These are phyloP conservation scores for Udeniomyces megalosporus DNA, from an alignment of 768 basidiomycete genomes.

Conservation along the genomic window DNA sequence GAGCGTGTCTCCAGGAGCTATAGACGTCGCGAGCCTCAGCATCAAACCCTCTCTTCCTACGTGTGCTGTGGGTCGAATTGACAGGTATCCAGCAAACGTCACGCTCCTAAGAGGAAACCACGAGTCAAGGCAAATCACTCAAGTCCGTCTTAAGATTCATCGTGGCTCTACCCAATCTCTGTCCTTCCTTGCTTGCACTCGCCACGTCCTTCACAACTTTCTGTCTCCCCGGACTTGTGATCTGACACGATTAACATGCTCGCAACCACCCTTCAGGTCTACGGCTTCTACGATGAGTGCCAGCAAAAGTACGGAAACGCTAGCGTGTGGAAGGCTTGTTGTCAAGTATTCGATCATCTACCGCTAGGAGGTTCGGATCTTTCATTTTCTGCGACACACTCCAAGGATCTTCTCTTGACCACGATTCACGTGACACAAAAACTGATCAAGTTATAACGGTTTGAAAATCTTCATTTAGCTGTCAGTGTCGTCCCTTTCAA, in stretches of 20 bases:
- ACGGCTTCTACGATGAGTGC: conserved; percentile 98
- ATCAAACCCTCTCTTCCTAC: too few relatives aligned
- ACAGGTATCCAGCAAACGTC: conserved; percentile 86
- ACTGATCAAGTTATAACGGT: too few relatives aligned
- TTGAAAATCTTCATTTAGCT: not conserved
- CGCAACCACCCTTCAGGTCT: conserved; percentile 26
- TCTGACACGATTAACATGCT: not conserved
- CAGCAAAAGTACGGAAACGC: conserved; percentile 95
- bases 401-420: too few relatives aligned
- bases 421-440: too few relatives aligned
- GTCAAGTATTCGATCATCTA: conserved; percentile 86
- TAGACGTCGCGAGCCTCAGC: too few relatives aligned
- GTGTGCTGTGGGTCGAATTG: too few relatives aligned
- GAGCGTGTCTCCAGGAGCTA: too few relatives aligned
- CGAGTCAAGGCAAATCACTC: conserved; percentile 92
- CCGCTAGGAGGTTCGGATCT: conserved; percentile 42
- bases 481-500: not conserved
- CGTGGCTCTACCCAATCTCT: too few relatives aligned
- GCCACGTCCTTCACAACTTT: not conserved
- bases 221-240: too few relatives aligned
- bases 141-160: conserved; percentile 36
- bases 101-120: conserved; percentile 88
- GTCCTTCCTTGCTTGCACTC: not conserved
- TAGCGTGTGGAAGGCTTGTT: conserved; percentile 92
- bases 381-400: not conserved